A percentile compares a stretch with the other conserved stretches of the same genome.
Conservation (phyloP, 1,139 yeast species). For the Yamadazyma epiphylla region DNA sequence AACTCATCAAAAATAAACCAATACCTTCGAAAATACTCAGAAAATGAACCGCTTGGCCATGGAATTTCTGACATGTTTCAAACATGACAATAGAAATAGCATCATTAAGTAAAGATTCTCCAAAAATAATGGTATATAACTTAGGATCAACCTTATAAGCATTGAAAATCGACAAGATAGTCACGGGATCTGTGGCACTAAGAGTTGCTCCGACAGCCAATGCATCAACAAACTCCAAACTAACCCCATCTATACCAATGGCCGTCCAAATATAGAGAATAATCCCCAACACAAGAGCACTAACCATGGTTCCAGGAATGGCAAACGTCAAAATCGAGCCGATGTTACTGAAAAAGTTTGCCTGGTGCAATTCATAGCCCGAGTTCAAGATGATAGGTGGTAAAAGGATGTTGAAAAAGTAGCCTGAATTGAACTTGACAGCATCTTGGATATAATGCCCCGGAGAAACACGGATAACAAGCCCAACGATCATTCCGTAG, state of each 20-base stretch:
- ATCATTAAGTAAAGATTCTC: constrained; percentile 91
- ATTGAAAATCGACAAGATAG: constrained; percentile 91
- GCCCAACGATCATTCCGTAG: constrained; percentile 94
- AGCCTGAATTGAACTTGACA: constrained; percentile 90
- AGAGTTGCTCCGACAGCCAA: constrained; percentile 96
- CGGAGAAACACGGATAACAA: constrained; percentile 83
- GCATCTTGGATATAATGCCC: constrained; percentile 98
- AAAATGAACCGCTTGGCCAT: constrained; percentile 73
- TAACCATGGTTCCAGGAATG: constrained; percentile 92
- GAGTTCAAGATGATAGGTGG: constrained; percentile 97
- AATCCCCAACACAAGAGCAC: constrained; percentile 84
- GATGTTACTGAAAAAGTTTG: constrained; percentile 87
- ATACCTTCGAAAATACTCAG: constrained; percentile 88
- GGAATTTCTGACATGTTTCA: constrained; percentile 96
- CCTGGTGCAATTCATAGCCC: constrained; percentile 95
- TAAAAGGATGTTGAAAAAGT: constrained; percentile 86
- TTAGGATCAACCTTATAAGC: constrained; percentile 98
- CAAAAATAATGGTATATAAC: constrained; percentile 92
- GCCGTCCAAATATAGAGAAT: constrained; percentile 88
- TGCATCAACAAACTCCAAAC: constrained; percentile 92
- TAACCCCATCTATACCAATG: constrained; percentile 82
- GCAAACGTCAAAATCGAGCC: constrained; percentile 93
- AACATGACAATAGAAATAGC: constrained; percentile 99
- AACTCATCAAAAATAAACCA: constrained; percentile 89
- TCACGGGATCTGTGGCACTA: constrained; percentile 98